Base-by-base conservation (phyloP, 768 basidiomycete genomes). In the Lactarius pseudohatsudake region DNA sequence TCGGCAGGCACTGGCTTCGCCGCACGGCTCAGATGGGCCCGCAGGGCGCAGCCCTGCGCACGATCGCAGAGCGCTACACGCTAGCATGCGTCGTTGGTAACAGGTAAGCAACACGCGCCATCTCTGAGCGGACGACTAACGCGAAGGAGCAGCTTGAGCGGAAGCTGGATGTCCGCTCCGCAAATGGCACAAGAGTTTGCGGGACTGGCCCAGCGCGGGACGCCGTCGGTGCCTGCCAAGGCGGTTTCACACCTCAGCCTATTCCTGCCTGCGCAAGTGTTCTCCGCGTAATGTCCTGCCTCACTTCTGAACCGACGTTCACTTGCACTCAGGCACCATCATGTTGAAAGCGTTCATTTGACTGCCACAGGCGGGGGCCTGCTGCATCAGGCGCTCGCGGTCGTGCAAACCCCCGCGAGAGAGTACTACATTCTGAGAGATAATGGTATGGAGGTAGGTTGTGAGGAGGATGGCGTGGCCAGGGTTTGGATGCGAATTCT, bases 271-370 rank as follows among this genome's bases (percentile, higher is more conserved):
- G 80, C 80, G 90, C 90, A 72, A 61, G 84, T 75, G 18, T 50
- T 57, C 43, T n/a, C 6, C 38, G 62, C 30, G 22, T 57, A 16
- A 50, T 7, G 20, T 30, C 30, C 20, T 15, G 32, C 65, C 34
- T 40, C 38, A 45, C 16, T 20, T 62, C 60, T 30, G 59, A 22
- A 11, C 38, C 5, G 36, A 40, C 8, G 13, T n/a, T 22, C 56
- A 28, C 57, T 34, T 15, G 50, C 41, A 7, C 41, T 56, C 47
- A 92, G 90, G 43, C 87, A 89, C 63, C 90, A 92, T 73, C 85
- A 89, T 71, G 80, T 92, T 18, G 91, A 93, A 73, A 89, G 90
- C 72, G 75, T 91, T 4, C 88, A 92, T 74, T 86, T 92, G 70
- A 79, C 79, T 4, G 77, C 82, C 0, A 61, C 79, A 0, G 71